Evolutionary conservation across 1,139 yeast species (phyloP), one percentile per base, ranked within the genome.

Genomic region (Taphrina confusa): DNA sequence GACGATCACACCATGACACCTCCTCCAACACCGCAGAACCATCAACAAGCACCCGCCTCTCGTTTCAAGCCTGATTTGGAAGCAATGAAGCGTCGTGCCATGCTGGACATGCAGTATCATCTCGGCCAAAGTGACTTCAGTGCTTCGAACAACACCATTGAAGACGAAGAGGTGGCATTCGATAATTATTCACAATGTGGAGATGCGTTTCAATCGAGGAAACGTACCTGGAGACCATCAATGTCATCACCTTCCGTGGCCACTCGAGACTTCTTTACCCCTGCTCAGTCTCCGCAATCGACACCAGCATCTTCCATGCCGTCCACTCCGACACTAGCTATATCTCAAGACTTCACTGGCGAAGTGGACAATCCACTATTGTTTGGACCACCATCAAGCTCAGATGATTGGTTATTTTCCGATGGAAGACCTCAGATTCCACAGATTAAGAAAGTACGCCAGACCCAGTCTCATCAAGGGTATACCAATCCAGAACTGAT

Each of bases 1-100:
- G 63, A 59, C 12, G 62, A 58, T 14, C 76, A 34, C 23, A 18
- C 46, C 2, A 16, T 39, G 8, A 14, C 23, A 60, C 57, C 44
- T 11, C 57, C 45, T 27, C 20, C 49, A 25, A 54, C 49, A 8
- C 40, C 57, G 16, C 34, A 36, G n/a, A 22, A 4, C 18, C 22
- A 37, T 4, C 39, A 36, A 25, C 30, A 23, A 28, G 25, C 54
- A 1, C 51, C 31, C n/a, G 9, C 66, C 71, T 31, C 34, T 20
- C 30, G 57, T n/a, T 45, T 37, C 28, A 55, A 45, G 31, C 51
- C 54, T 27, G 60, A 60, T 28, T 23, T 57, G 22, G 57, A 40
- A 22, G 57, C 58, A 27, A 31, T 56, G 39, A 61, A 56, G 60
- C 57, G 60, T 16, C 50, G 49, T 23, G 63, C 60, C 31, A 25